phyloP scores from a whole-genome alignment of 2,329 filamentous ascomycete species.

The Coniochaeta sp. region DNA sequence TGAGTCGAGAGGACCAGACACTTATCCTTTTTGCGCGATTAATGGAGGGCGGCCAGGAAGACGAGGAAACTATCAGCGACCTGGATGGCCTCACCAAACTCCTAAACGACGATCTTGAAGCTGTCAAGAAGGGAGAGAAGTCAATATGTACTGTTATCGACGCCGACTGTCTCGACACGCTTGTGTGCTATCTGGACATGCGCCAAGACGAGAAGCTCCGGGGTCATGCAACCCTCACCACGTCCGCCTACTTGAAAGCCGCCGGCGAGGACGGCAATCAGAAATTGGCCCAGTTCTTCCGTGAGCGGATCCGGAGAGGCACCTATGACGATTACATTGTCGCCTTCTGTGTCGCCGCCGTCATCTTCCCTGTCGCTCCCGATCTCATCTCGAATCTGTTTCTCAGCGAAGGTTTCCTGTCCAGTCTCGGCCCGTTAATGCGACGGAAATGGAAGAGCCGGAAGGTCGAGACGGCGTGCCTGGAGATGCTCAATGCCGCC shows the following conservation, averaged over 20 bases:
- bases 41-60: slow-evolving; percentile 85
- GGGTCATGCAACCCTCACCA: slow-evolving; percentile 74
- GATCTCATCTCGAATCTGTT: slow-evolving; percentile 71
- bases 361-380: slow-evolving; percentile 79
- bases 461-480: slow-evolving; percentile 76
- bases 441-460: slow-evolving; percentile 74
- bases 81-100: slow-evolving; percentile 53
- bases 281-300: slow-evolving; percentile 68
- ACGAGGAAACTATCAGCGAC: slow-evolving; percentile 57
- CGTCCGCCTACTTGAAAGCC: slow-evolving; percentile 75
- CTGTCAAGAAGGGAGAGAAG: slow-evolving; percentile 32
- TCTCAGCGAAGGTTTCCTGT: slow-evolving; percentile 79
- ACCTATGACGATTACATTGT: slow-evolving; percentile 85
- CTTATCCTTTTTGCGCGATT: slow-evolving; percentile 77
- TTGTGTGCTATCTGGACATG: slow-evolving; percentile 82
- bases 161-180: slow-evolving; percentile 70
- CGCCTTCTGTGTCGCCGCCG: slow-evolving; percentile 86
- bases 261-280: slow-evolving; percentile 63
- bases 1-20: slow-evolving; percentile 52
- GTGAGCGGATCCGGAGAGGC: slow-evolving; percentile 59
- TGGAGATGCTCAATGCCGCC: slow-evolving; percentile 87
- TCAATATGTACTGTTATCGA: slow-evolving; percentile 59
- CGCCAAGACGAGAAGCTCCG: slow-evolving; percentile 66
- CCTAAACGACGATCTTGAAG: slow-evolving; percentile 44
- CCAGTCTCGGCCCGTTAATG: slow-evolving; percentile 68